These are phyloP conservation scores for Cucumis melo DNA, from an alignment of 306 rosid genomes.

Conservation along the genomic window DNA sequence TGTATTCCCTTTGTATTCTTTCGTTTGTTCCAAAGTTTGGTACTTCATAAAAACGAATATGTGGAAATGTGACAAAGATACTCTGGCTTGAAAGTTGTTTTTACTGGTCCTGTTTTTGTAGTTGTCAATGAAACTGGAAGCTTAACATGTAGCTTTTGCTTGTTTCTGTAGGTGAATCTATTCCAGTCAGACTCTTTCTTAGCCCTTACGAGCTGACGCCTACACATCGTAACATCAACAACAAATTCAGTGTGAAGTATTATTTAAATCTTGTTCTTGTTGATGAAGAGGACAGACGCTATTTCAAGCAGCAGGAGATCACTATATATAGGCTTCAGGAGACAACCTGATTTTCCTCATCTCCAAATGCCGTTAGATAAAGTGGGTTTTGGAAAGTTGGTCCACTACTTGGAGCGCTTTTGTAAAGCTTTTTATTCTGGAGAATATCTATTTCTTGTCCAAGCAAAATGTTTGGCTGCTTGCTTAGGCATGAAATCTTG, in stretches of 20 bases:
- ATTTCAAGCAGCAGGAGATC: conserved; percentile 98
- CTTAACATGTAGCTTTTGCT: neutral
- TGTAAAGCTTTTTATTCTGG: neutral
- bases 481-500: neutral
- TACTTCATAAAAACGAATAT: neutral
- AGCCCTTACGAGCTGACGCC: conserved; percentile 98
- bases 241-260: conserved; percentile 95
- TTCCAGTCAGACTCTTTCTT: conserved; percentile 92
- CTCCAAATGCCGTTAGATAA: neutral
- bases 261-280: conserved; percentile 93
- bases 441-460: neutral
- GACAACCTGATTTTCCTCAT: conserved; percentile 31
- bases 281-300: conserved; percentile 95
- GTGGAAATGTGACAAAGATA: neutral
- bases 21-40: neutral
- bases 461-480: neutral
- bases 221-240: conserved; percentile 83
- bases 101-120: too few species aligned
- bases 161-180: conserved; percentile 76
- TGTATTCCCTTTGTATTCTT: neutral
- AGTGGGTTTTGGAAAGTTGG: neutral
- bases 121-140: too few species aligned
- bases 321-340: conserved; percentile 86
- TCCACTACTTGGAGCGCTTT: neutral
- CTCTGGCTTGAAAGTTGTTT: neutral